Conservation (phyloP, 371 early-diverging fungal genomes). For the Coemansia sp. region DNA sequence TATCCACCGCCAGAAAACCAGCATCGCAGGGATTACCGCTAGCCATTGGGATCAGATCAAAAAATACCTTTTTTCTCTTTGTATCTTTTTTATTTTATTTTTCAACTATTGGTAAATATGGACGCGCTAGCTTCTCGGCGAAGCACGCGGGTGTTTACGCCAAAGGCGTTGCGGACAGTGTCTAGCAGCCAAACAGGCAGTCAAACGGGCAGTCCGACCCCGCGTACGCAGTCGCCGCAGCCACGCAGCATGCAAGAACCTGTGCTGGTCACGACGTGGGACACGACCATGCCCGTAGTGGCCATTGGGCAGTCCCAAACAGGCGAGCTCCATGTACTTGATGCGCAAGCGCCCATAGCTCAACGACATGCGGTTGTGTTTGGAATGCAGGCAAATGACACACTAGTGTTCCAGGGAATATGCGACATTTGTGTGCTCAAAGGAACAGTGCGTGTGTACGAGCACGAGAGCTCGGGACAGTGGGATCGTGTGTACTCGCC, state of each 20-base stretch:
- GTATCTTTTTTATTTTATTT: background rate
- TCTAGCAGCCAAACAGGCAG: background rate
- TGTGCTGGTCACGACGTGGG: background rate
- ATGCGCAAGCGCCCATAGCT: background rate
- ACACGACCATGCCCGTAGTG: background rate
- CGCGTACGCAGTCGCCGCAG: constrained; percentile 6
- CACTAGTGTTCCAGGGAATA: constrained; percentile 36
- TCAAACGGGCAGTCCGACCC: constrained; percentile 3
- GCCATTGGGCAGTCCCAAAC: background rate
- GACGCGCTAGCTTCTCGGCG: constrained; percentile 5
- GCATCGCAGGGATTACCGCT: background rate
- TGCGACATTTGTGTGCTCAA: constrained; percentile 37
- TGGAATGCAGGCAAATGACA: constrained; percentile 13
- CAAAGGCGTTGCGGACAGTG: constrained; percentile 1
- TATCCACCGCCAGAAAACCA: background rate
- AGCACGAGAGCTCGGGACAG: constrained; percentile 7
- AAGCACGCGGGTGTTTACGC: constrained; percentile 10
- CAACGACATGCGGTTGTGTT: constrained; percentile 26
- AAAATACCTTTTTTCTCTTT: background rate
- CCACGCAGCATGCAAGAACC: background rate
- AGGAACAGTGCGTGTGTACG: constrained; percentile 32
- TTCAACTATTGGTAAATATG: background rate
- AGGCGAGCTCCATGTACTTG: no score
- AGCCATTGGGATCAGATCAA: background rate
- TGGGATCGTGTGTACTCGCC: constrained; percentile 47